Conservation (phyloP, 116 monocot species). For the Phalaenopsis hybrid region DNA sequence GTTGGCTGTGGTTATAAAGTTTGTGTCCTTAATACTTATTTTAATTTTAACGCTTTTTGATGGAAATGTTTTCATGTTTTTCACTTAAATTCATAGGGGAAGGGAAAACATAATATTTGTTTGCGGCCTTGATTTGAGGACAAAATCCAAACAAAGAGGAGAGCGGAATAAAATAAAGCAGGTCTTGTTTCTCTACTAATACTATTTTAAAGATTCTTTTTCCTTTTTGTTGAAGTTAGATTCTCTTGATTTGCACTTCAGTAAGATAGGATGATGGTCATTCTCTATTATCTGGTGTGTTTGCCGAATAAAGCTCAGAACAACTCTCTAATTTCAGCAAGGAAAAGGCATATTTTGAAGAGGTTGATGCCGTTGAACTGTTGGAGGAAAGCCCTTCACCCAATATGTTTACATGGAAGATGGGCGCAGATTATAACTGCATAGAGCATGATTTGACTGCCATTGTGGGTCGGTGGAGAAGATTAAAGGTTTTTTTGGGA, state of each 20-base stretch:
- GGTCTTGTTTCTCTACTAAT: not conserved
- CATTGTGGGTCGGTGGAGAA: conserved; percentile 73
- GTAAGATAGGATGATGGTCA: not conserved
- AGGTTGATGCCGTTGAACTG: conserved; percentile 84
- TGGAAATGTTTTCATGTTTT: conserved; percentile 1
- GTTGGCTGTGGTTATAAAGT: too few relatives aligned
- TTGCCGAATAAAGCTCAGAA: conserved; percentile 44
- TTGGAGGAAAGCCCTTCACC: conserved; percentile 87
- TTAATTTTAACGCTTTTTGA: too few relatives aligned
- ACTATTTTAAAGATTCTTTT: not conserved
- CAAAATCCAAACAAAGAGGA: conserved; percentile 37
- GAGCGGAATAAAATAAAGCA: conserved; percentile 36
- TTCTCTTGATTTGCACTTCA: not conserved
- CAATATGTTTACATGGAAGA: conserved; percentile 50
- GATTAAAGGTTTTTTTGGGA: conserved; percentile 42
- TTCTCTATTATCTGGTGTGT: not conserved
- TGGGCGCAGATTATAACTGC: conserved; percentile 27
- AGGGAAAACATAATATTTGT: conserved; percentile 63
- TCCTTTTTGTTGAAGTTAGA: not conserved
- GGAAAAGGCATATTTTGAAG: conserved; percentile 80
- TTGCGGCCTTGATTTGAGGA: conserved; percentile 27
- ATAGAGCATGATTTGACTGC: conserved; percentile 51
- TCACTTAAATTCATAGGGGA: conserved; percentile 36
- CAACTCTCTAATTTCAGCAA: conserved; percentile 47
- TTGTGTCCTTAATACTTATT: too few relatives aligned